These are phyloP conservation scores for Polytolypa hystricis DNA, from an alignment of 2,329 filamentous ascomycete genomes.

Conservation along the genomic window DNA sequence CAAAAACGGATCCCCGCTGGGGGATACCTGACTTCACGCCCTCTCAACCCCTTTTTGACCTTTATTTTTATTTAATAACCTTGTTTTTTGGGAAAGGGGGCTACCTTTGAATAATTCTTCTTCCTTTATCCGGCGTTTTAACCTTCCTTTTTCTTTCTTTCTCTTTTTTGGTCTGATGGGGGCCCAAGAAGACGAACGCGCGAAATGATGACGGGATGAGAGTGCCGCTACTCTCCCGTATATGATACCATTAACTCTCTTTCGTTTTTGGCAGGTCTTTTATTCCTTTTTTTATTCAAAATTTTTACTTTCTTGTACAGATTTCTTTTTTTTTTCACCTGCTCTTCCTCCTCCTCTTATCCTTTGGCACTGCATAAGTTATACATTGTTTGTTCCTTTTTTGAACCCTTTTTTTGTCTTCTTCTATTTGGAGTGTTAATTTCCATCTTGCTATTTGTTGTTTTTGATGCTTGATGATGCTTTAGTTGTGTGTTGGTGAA, in stretches of 20 bases:
- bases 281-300: conserved; percentile 16
- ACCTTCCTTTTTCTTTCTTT: no score
- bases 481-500: not conserved
- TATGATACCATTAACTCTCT: conserved; percentile 6
- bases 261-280: conserved; percentile 10
- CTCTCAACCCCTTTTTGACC: no score
- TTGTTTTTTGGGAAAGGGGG: no score
- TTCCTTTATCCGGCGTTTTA: no score
- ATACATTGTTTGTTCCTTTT: conserved; percentile 4
- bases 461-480: not conserved
- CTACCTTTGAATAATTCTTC: no score
- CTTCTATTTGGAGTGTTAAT: conserved; percentile 16
- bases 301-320: not conserved
- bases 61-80: no score
- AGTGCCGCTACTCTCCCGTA: no score
- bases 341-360: not conserved
- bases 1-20: no score
- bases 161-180: no score
- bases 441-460: conserved; percentile 1
- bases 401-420: conserved; percentile 9
- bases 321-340: not conserved
- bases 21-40: no score
- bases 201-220: no score
- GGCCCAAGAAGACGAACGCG: no score
- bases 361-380: conserved; percentile 11